These are phyloP conservation scores for Wickerhamomyces chaumierensis DNA, from an alignment of 805 yeast genomes.

Conservation along the genomic window DNA sequence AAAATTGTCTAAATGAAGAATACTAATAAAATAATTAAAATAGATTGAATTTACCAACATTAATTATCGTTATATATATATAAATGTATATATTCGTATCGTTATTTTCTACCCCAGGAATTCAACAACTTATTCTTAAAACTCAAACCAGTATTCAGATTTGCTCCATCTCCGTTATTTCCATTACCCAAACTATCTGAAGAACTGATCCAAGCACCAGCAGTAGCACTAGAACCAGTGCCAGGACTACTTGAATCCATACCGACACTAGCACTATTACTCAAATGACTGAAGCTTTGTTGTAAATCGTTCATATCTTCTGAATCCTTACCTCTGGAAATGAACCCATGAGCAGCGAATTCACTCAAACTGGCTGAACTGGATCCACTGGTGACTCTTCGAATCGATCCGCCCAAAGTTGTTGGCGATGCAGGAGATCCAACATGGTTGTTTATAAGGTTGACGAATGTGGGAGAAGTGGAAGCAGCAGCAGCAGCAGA, in stretches of 20 bases:
- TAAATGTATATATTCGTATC: no score
- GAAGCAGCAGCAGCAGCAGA: no score
- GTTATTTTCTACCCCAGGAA: slow-evolving; percentile 15
- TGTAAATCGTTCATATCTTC: slow-evolving; percentile 11
- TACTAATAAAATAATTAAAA: no score
- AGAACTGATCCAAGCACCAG: neutral
- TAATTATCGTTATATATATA: no score
- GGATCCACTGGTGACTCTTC: slow-evolving; percentile 17
- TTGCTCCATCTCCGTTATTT: neutral
- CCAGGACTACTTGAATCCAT: neutral
- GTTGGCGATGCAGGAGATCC: no score
- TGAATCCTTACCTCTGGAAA: slow-evolving; percentile 11
- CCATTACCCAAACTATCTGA: neutral
- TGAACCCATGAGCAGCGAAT: slow-evolving; percentile 36
- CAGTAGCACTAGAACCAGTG: neutral
- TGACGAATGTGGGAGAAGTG: slow-evolving; percentile 1
- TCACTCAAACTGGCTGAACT: slow-evolving; percentile 37
- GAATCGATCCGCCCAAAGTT: neutral
- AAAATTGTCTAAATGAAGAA: no score
- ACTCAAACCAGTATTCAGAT: slow-evolving; percentile 2
- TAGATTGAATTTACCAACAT: no score
- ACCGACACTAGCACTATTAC: slow-evolving; percentile 3
- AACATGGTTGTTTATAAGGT: neutral
- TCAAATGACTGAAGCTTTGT: slow-evolving; percentile 10
- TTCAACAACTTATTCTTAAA: slow-evolving; percentile 10